Base-by-base conservation (phyloP, 192 early-diverging fungal genomes). In the Backusella parvicylindrica region DNA sequence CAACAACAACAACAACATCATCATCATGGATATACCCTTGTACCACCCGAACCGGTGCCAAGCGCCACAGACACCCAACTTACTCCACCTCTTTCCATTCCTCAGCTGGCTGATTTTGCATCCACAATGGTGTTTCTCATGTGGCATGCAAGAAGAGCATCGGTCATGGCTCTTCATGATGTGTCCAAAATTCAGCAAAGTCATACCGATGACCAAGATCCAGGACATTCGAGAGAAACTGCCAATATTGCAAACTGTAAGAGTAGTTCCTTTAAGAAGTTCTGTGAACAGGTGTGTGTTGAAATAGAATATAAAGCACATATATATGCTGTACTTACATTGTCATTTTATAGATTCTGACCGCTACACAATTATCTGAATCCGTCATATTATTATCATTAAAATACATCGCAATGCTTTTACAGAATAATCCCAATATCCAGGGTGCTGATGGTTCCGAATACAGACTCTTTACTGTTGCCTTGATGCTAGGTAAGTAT, bases 61-160 rank as follows among this genome's bases (percentile, higher is more conserved):
- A 78, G 64, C 37, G 50, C 71, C 15, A 73, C 71, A n/a, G 77
- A 78, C 28, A 12, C 40, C 12, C 47, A 72, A 35, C 38, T 63
- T 2, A 49, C 71, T 32, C 12, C 63, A 7, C 65, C 71, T 23
- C 33, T 78, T 6, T 53, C 64, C 15, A 38, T 50, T 23, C 4
- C 65, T 28, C 81, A 87, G 47, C 78, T 87, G 16, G 84, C 88
- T 18, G 85, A 88, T 26, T 89, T 89, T 73, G 86, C 84, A 2
- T 82, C 88, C 41, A 83, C 86, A 30, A 87, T 89, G 86, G 82
- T 87, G 18, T 86, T 82, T 71, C 83, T 83, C 30, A 68, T 89
- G 37, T 82, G 85, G 75, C 85, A 87, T 71, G 81, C 80, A 26
- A 81, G 85, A 47, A 77, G 82, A 77, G 56, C 81, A 26, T 77